Evolutionary conservation across 2,329 filamentous ascomycete species (phyloP).

Genomic region (Colletotrichum sp.): DNA sequence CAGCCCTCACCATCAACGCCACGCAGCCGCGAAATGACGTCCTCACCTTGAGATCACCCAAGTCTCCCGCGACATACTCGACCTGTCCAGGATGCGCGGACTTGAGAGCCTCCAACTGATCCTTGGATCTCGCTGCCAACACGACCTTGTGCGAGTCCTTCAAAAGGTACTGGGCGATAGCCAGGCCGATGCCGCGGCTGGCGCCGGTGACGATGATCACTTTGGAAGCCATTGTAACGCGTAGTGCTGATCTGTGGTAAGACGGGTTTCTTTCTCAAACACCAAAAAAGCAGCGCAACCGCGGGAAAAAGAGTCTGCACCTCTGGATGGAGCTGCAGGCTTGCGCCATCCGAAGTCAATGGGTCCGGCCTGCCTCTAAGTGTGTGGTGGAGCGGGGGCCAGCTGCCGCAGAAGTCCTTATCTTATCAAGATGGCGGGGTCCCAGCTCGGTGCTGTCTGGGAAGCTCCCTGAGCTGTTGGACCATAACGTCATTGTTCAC

Average conservation of each 20-base stretch:
- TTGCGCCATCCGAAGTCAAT: background rate
- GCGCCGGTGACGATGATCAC: constrained; percentile 74
- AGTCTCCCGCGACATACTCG: constrained; percentile 60
- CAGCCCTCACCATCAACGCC: background rate
- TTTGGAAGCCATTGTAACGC: constrained; percentile 56
- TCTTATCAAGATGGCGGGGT: background rate
- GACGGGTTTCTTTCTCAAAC: background rate
- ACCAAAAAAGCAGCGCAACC: background rate
- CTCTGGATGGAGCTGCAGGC: background rate
- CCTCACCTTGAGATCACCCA: constrained; percentile 55
- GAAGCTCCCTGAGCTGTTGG: background rate
- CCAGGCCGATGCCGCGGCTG: constrained; percentile 67
- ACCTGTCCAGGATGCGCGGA: constrained; percentile 57
- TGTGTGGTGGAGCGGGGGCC: constrained; percentile 2
- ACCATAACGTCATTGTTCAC: background rate
- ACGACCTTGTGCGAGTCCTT: constrained; percentile 62
- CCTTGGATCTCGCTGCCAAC: constrained; percentile 59
- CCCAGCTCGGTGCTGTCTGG: background rate
- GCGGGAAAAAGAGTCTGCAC: background rate
- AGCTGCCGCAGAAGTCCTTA: background rate
- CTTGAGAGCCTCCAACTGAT: constrained; percentile 55
- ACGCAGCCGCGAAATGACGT: background rate
- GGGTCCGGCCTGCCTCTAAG: background rate
- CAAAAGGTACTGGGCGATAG: constrained; percentile 58
- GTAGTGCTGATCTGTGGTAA: background rate